Percentiles rank a stretch among this genome's conserved stretches.
Evolutionary conservation across 2,329 filamentous ascomycete species (phyloP).

Genomic region (Diatrype stigma): DNA sequence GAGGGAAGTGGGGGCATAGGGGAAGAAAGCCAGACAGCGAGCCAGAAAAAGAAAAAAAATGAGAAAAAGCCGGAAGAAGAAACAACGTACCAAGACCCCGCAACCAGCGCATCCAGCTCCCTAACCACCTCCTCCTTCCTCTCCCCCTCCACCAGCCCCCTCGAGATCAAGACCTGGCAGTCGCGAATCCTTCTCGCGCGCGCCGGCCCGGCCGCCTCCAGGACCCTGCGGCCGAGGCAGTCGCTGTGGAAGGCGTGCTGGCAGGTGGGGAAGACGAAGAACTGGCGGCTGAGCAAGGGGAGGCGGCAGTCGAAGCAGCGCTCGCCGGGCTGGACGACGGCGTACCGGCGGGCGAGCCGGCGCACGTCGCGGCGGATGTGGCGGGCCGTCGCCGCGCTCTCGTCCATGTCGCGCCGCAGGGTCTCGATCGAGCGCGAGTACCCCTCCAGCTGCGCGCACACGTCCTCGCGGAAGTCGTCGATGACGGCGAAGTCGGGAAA

Average conservation of each 20-base stretch:
- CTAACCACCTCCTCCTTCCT: slow-evolving; percentile 78
- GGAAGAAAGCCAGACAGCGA: neutral
- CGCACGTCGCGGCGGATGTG: slow-evolving; percentile 91
- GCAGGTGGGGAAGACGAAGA: slow-evolving; percentile 91
- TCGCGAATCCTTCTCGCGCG: slow-evolving; percentile 79
- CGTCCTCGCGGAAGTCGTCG: slow-evolving; percentile 98
- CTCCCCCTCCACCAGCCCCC: slow-evolving; percentile 64
- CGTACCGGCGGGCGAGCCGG: slow-evolving; percentile 81
- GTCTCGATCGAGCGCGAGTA: slow-evolving; percentile 88
- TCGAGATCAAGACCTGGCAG: slow-evolving; percentile 77
- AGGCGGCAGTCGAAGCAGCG: slow-evolving; percentile 85
- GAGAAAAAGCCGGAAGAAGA: slow-evolving; percentile 2
- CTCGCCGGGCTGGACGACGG: slow-evolving; percentile 94
- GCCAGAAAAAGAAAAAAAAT: neutral
- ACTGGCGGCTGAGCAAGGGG: slow-evolving; percentile 83
- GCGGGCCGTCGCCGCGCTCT: slow-evolving; percentile 78
- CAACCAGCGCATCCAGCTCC: slow-evolving; percentile 89
- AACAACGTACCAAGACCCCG: slow-evolving; percentile 70
- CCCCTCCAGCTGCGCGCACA: slow-evolving; percentile 87
- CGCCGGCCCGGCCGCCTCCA: slow-evolving; percentile 73
- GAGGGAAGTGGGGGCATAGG: neutral
- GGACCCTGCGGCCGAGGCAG: slow-evolving; percentile 79
- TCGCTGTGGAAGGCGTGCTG: slow-evolving; percentile 98
- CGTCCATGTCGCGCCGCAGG: slow-evolving; percentile 92
- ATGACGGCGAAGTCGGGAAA: slow-evolving; percentile 99